Evolutionary conservation across 306 rosid genomes (phyloP).

Genomic region (Glycyrrhiza uralensis): DNA sequence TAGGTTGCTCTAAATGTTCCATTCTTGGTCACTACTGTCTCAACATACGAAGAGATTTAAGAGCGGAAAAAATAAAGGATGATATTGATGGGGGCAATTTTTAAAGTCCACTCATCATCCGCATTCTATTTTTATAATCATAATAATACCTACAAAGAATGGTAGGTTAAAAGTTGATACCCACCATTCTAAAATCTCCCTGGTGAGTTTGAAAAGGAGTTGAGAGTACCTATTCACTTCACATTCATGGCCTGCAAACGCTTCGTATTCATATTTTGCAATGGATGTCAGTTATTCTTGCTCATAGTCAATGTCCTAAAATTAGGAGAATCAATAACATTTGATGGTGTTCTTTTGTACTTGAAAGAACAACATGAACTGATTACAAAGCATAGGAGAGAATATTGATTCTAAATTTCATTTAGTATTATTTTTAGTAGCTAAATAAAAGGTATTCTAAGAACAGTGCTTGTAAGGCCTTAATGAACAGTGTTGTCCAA

Average conservation of each 20-base stretch:
- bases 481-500: neutral
- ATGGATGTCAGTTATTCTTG: neutral
- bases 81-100: neutral
- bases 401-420: neutral
- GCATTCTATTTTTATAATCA: neutral
- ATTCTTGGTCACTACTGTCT: neutral
- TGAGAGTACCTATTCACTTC: neutral
- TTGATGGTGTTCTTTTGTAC: too few species aligned
- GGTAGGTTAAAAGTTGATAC: constrained; percentile 13
- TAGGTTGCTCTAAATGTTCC: constrained; percentile 25
- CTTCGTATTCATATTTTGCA: neutral
- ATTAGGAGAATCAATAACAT: constrained; percentile 1
- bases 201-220: constrained; percentile 9
- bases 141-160: neutral
- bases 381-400: neutral
- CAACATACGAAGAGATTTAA: neutral
- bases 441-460: neutral
- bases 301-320: neutral
- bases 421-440: neutral
- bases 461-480: neutral
- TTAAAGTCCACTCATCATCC: neutral
- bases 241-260: neutral
- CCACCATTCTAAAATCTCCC: constrained; percentile 11
- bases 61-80: neutral
- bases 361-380: too few species aligned